Conservation (phyloP, 805 yeast species). For the Starmerella lactis-condensi region DNA sequence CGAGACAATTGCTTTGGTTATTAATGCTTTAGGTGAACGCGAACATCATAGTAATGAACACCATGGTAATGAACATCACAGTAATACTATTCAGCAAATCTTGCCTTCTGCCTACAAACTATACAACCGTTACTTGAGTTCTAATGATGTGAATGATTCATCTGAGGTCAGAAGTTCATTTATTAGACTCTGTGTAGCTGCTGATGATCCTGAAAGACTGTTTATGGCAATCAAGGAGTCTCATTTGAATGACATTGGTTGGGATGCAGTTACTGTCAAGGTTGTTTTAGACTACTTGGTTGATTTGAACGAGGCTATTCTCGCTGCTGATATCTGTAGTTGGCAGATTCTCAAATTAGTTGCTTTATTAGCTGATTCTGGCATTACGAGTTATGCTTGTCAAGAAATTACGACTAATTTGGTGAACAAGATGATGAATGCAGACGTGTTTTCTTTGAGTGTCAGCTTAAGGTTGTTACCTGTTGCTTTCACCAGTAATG, state of each 20-base stretch:
- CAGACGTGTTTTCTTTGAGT: conserved; percentile 5
- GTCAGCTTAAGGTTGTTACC: conserved; percentile 13
- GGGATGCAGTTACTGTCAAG: conserved; percentile 20
- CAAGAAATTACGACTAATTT: conserved; percentile 13
- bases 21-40: too few species aligned
- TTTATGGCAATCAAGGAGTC: conserved; percentile 20
- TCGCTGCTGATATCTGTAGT: conserved; percentile 19
- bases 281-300: conserved; percentile 10
- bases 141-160: neutral
- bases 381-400: conserved; percentile 10
- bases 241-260: conserved; percentile 15
- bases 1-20: conserved; percentile 1
- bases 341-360: conserved; percentile 15
- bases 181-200: conserved; percentile 13
- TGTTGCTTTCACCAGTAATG: conserved; percentile 7
- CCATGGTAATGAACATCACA: too few species aligned
- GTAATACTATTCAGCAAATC: too few species aligned
- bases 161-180: conserved; percentile 13
- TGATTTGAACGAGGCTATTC: conserved; percentile 9
- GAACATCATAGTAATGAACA: too few species aligned
- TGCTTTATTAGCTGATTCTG: conserved; percentile 2
- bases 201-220: conserved; percentile 11
- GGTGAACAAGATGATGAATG: conserved; percentile 1
- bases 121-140: neutral
- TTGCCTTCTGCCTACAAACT: neutral